Evolutionary conservation across 345 rosid genomes (phyloP), one percentile per base, ranked within the genome.

Genomic region (Combretum micranthum): DNA sequence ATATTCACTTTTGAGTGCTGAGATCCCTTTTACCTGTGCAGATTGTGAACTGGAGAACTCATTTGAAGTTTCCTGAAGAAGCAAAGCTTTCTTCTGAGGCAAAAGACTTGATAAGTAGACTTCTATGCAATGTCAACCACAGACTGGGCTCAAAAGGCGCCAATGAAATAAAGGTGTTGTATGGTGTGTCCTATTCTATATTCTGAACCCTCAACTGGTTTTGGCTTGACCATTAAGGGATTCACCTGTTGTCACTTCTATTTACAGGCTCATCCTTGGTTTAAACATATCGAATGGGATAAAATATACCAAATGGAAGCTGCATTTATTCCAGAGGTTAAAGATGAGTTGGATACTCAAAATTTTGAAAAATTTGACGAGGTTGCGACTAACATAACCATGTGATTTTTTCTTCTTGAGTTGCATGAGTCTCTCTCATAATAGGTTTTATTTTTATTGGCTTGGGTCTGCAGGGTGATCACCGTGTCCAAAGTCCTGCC

Each of bases 21-120:
- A 53, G 1, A 1, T 11, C 39, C 39, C 9, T 58, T 19, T 48
- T 60, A 20, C 50, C 63, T 57, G 55, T 57, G 48, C 76, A 88
- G 96, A 92, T 88, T 65, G 96, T 92, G 48, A 84, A 88, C 65
- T 86, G 98, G 98, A 92, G 61, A 86, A 81, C 86, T 51, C 96
- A 88, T 80, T 70, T 92, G 75, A 92, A 92, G 83, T 88, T 86
- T 66, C 98, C 96, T 55, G 90, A 83, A 75, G 98, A 92, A 79
- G 95, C 86, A 64, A 83, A 60, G 64, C 72, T 92, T 68, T 78
- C 98, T 67, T 63, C 71, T 19, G 84, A 63, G 67, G 95, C 96
- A 62, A 80, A 75, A 65, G 96, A 92, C 72, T 69, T 92, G 25
- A 64, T 84, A 57, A 71, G 82, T 75, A 84, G 77, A 68, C 93